phyloP scores from a whole-genome alignment of 805 yeast species.

The Crinitomyces ghanaensis region DNA sequence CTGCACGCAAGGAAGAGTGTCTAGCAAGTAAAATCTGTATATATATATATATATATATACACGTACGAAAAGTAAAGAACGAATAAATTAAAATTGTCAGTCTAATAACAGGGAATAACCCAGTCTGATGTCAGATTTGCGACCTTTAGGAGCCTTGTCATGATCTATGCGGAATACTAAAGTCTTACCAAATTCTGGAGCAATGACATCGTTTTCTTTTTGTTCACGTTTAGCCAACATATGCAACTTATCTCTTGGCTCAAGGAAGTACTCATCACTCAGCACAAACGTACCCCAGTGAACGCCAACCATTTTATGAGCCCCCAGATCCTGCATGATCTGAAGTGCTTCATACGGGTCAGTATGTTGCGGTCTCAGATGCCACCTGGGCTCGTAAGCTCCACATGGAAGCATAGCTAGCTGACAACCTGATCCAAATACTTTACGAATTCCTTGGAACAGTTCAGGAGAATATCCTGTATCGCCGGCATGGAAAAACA shows the following conservation, averaged over 20 bases:
- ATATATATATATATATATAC: too few species aligned
- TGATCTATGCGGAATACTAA: constrained; percentile 34
- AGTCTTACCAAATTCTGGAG: constrained; percentile 72
- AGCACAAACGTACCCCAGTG: constrained; percentile 95
- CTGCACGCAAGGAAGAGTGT: too few species aligned
- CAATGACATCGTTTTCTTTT: constrained; percentile 34
- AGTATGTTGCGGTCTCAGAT: constrained; percentile 79
- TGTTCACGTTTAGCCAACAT: constrained; percentile 35
- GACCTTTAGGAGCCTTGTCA: constrained; percentile 7
- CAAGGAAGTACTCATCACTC: constrained; percentile 78
- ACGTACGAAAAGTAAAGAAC: too few species aligned
- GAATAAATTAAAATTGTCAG: too few species aligned
- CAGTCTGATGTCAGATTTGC: constrained; percentile 19
- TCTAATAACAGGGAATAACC: constrained; percentile 25
- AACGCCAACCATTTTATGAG: constrained; percentile 64
- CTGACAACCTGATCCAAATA: constrained; percentile 46
- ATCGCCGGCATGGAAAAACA: constrained; percentile 88
- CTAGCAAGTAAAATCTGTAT: too few species aligned
- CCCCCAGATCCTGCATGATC: constrained; percentile 51
- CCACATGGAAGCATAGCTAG: constrained; percentile 85
- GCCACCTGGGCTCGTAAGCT: constrained; percentile 93
- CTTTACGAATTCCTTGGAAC: constrained; percentile 52
- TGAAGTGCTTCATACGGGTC: constrained; percentile 67
- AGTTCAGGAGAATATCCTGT: constrained; percentile 78
- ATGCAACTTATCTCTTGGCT: constrained; percentile 57